Conservation (phyloP, 2,329 filamentous ascomycete species). For the Claviceps sp. region DNA sequence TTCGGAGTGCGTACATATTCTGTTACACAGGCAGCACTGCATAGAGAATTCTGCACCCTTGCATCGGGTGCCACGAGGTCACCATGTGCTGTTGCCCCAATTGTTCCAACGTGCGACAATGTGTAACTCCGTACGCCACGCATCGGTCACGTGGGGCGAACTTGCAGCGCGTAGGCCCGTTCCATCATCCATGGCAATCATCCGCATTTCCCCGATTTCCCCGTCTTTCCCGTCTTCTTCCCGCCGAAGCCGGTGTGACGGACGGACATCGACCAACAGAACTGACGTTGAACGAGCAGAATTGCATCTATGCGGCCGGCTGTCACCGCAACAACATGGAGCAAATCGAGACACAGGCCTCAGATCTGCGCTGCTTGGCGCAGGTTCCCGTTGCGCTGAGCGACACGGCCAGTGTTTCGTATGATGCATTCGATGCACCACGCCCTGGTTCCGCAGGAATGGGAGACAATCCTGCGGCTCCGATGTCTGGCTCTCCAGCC, state of each 20-base stretch:
- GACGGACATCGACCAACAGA: neutral
- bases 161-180: no score
- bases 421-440: conserved; percentile 22
- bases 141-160: no score
- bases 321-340: conserved; percentile 27
- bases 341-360: conserved; percentile 39
- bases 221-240: neutral
- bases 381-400: conserved; percentile 22
- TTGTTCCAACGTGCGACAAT: no score
- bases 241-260: neutral
- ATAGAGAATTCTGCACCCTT: no score
- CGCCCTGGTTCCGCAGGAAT: conserved; percentile 22
- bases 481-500: neutral
- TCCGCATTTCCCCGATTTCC: no score
- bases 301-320: conserved; percentile 1
- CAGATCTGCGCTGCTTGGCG: conserved; percentile 38
- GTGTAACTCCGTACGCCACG: no score
- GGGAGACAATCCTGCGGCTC: conserved; percentile 37
- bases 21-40: no score
- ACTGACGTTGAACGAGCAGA: neutral
- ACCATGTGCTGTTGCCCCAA: no score
- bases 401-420: conserved; percentile 17
- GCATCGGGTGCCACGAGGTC: no score
- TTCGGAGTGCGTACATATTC: no score
- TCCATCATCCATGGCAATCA: no score